Base-by-base conservation (phyloP, 345 rosid genomes). In the Euphorbia tirucalli region DNA sequence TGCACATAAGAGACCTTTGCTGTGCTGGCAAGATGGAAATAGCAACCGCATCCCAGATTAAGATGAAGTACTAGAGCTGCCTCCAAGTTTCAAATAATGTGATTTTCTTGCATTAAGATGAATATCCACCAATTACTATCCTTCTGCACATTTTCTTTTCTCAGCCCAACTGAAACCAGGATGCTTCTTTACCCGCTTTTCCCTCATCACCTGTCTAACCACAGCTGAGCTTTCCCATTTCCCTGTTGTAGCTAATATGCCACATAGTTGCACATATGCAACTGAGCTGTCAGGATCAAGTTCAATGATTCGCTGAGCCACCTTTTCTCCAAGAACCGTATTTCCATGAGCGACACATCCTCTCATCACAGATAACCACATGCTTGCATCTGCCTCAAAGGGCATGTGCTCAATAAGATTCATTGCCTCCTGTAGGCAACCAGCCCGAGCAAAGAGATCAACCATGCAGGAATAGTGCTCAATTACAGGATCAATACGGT, bases 381-480 rank as follows among this genome's bases (percentile, higher is more conserved):
- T 81, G 78, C 89, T 79, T 31, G 85, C 80, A 86, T 93, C 96
- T 59, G 86, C 87, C 57, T 75, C 60, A 14, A 77, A 88, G 69
- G 92, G 87, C 90, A 91, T 89, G 39, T 81, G 66, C 71, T 81
- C 85, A 22, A 89, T 68, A 54, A 93, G 84, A 66, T 72, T 31
- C 13, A 91, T 18, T 27, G 97, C 93, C 73, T 93, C 93, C 72
- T 79, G 74, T 57, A 93, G 65, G 78, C 74, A 83, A 73, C 97
- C 98, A 71, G 85, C 93, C 57, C 97, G 93, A 55, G 93, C 83
- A 70, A 83, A 87, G 61, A 93, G 97, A 80, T 93, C 96, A 49
- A 87, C 79, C 86, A 89, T 81, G 86, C 97, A 91, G 67, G 93
- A 88, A 71, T 80, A 88, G 63, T 91, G 97, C 63, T 93, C 91